phyloP scores from a whole-genome alignment of 148 eudicot genomes.

The Oxyria digyna region DNA sequence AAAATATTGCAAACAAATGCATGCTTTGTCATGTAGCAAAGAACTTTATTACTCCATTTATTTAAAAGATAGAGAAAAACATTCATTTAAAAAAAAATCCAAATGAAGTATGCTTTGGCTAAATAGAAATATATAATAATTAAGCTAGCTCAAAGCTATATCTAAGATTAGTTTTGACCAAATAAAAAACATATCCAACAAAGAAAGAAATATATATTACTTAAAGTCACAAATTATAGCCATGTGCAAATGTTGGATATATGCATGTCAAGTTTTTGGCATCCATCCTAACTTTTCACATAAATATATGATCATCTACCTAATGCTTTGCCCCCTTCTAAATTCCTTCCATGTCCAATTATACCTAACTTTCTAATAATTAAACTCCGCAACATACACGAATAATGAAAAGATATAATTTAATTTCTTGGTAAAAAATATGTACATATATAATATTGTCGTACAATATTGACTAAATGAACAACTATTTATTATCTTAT shows the following conservation, averaged over 20 bases:
- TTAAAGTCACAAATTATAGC: neutral
- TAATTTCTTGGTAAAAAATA: no score
- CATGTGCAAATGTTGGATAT: constrained; percentile 7
- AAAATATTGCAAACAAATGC: no score
- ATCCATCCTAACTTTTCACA: neutral
- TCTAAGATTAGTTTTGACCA: no score
- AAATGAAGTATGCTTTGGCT: no score
- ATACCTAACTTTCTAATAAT: neutral
- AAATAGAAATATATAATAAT: no score
- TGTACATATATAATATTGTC: neutral
- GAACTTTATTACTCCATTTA: no score
- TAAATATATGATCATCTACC: neutral
- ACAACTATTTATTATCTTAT: neutral
- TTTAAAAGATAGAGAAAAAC: no score
- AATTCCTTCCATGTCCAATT: neutral
- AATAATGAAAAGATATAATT: neutral
- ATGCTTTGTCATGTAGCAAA: no score
- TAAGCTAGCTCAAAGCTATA: no score
- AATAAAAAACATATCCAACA: no score
- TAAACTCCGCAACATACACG: neutral
- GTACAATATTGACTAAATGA: neutral
- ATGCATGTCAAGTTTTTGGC: constrained; percentile 1
- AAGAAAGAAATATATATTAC: no score
- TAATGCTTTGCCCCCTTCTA: neutral
- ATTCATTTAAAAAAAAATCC: no score